phyloP scores from a whole-genome alignment of 2,329 filamentous ascomycete species.

The Stemphylium vesicarium region DNA sequence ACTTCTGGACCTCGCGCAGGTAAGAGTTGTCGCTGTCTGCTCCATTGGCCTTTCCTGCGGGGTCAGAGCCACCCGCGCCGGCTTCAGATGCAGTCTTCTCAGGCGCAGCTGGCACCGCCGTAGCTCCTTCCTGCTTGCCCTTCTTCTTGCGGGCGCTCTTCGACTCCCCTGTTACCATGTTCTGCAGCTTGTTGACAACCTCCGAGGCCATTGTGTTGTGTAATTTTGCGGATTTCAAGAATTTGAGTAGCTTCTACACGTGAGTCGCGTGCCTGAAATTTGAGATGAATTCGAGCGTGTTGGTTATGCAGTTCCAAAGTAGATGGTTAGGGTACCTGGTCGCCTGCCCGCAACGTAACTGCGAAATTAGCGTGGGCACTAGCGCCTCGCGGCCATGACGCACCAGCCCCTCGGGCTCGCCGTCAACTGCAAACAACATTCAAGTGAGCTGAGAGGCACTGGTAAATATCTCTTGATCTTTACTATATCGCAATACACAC shows the following conservation, averaged over 20 bases:
- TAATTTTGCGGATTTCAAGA: constrained; percentile 14
- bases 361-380: constrained; percentile 20
- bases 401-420: constrained; percentile 1
- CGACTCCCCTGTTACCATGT: constrained; percentile 63
- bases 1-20: constrained; percentile 92
- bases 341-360: constrained; percentile 19
- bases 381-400: constrained; percentile 18
- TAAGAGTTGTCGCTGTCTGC: constrained; percentile 77
- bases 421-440: not conserved
- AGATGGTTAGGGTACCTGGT: constrained; percentile 16
- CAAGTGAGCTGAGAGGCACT: not conserved
- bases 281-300: constrained; percentile 6
- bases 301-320: constrained; percentile 16
- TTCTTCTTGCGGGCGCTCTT: constrained; percentile 62
- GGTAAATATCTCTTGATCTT: not conserved
- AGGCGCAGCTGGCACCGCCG: constrained; percentile 53
- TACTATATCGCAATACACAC: too few species aligned
- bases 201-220: constrained; percentile 55
- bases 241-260: constrained; percentile 20
- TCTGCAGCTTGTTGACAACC: constrained; percentile 67
- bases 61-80: constrained; percentile 40
- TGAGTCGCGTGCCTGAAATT: constrained; percentile 20
- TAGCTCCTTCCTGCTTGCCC: constrained; percentile 51
- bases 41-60: constrained; percentile 56
- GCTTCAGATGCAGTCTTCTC: constrained; percentile 41